Conservation (phyloP, 1,284 basidiomycete genomes). For the Ceratobasidium sp. region DNA sequence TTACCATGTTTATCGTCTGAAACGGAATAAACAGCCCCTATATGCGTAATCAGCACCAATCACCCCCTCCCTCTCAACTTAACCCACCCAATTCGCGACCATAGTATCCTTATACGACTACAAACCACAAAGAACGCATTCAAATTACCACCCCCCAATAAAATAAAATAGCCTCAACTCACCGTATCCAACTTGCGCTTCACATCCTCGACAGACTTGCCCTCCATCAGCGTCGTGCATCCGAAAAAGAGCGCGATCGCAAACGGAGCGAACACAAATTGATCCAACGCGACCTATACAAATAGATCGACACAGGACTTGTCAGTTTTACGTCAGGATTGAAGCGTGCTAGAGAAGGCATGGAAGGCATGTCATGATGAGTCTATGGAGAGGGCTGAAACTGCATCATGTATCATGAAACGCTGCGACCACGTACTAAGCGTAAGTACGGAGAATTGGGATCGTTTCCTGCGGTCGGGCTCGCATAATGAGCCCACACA, state of each 20-base stretch:
- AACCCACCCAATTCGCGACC: constrained; percentile 47
- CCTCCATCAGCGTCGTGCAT: constrained; percentile 60
- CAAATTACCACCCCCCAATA: too few relatives aligned
- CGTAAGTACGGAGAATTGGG: too few relatives aligned
- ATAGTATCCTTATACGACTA: constrained; percentile 47
- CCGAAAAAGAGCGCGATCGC: constrained; percentile 61
- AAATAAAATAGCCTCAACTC: constrained; percentile 18
- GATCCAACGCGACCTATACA: constrained; percentile 57
- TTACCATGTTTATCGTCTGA: constrained; percentile 60
- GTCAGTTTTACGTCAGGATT: neutral
- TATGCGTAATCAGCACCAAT: constrained; percentile 12
- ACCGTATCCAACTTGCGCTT: constrained; percentile 57
- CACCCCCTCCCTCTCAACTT: neutral
- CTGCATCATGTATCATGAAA: neutral
- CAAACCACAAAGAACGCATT: neutral
- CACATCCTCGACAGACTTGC: constrained; percentile 58
- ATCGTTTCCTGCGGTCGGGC: too few relatives aligned
- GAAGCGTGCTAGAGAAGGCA: neutral
- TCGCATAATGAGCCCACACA: neutral
- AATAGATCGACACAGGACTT: neutral
- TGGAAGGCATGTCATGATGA: neutral
- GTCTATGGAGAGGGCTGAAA: neutral
- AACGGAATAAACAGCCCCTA: constrained; percentile 57
- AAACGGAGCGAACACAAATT: constrained; percentile 60
- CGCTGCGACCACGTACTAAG: too few relatives aligned